Evolutionary conservation across 768 basidiomycete species (phyloP).

Genomic region (Gloeopeniophorella convolvens): DNA sequence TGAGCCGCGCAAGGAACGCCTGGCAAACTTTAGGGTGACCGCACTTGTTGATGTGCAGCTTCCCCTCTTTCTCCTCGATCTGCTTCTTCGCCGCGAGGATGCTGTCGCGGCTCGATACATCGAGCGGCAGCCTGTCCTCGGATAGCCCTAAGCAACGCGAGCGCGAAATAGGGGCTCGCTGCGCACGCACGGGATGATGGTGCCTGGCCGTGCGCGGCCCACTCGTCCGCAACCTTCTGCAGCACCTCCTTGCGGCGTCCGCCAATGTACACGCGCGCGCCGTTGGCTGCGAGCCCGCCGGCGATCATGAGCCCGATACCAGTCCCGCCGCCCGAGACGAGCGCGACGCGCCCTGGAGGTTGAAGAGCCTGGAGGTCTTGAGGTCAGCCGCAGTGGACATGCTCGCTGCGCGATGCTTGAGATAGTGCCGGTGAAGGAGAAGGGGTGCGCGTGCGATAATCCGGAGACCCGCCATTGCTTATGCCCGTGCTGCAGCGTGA

Average conservation of each 20-base stretch:
- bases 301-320: slow-evolving; percentile 60
- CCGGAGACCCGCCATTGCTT: no score
- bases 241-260: slow-evolving; percentile 63
- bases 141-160: no score
- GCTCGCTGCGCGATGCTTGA: no score
- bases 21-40: slow-evolving; percentile 24
- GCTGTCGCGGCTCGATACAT: slow-evolving; percentile 63
- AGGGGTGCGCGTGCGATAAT: no score
- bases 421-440: no score
- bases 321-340: slow-evolving; percentile 23
- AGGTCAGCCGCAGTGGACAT: slow-evolving; percentile 10
- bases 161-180: no score
- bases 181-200: slow-evolving; percentile 53
- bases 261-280: slow-evolving; percentile 77
- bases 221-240: slow-evolving; percentile 41
- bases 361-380: slow-evolving; percentile 8
- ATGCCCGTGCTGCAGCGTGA: no score
- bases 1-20: background rate
- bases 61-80: slow-evolving; percentile 57
- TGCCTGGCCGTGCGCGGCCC: slow-evolving; percentile 38
- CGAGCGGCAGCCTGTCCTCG: slow-evolving; percentile 64
- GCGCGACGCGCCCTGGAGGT: slow-evolving; percentile 21
- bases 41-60: slow-evolving; percentile 78
- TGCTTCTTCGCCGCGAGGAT: slow-evolving; percentile 49
- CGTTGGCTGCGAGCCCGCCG: slow-evolving; percentile 65